These are phyloP conservation scores for Penicillium sp. DNA, from an alignment of 2,329 filamentous ascomycete genomes.

Conservation along the genomic window DNA sequence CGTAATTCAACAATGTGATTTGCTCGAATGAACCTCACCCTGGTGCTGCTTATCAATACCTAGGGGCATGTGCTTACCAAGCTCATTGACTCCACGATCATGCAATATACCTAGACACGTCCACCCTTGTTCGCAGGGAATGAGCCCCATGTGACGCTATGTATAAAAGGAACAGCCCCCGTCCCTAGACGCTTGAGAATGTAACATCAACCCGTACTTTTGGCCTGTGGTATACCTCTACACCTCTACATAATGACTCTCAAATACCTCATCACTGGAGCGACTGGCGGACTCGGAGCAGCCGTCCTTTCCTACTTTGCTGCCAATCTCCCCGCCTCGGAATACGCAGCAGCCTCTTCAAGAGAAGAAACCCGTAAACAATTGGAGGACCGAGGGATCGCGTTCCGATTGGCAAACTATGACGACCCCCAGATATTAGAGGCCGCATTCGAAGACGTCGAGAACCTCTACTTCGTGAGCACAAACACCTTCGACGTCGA, in stretches of 20 bases:
- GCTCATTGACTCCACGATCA: background rate
- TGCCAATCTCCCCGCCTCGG: slow-evolving; percentile 39
- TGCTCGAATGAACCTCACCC: background rate
- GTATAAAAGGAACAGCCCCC: background rate
- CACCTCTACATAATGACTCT: slow-evolving; percentile 25
- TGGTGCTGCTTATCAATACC: background rate
- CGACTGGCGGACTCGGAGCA: slow-evolving; percentile 38
- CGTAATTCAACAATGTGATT: background rate
- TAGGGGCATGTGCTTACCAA: slow-evolving; percentile 1
- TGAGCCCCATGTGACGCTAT: no score
- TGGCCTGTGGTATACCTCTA: background rate
- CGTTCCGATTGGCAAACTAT: slow-evolving; percentile 53
- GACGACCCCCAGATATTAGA: slow-evolving; percentile 48
- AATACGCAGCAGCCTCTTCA: slow-evolving; percentile 51
- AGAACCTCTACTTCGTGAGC: slow-evolving; percentile 57
- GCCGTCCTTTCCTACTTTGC: slow-evolving; percentile 34
- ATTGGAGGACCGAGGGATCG: slow-evolving; percentile 45
- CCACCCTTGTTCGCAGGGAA: no score
- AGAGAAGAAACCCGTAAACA: slow-evolving; percentile 41
- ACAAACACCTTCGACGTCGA: slow-evolving; percentile 50
- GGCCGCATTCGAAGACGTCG: slow-evolving; percentile 49
- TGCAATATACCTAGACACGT: no score
- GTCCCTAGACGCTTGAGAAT: background rate
- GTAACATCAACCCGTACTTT: background rate
- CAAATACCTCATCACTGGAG: slow-evolving; percentile 40